A percentile compares a stretch with the other conserved stretches of the same genome.
Evolutionary conservation across 345 rosid species (phyloP).

Genomic region (Camelina hispida): DNA sequence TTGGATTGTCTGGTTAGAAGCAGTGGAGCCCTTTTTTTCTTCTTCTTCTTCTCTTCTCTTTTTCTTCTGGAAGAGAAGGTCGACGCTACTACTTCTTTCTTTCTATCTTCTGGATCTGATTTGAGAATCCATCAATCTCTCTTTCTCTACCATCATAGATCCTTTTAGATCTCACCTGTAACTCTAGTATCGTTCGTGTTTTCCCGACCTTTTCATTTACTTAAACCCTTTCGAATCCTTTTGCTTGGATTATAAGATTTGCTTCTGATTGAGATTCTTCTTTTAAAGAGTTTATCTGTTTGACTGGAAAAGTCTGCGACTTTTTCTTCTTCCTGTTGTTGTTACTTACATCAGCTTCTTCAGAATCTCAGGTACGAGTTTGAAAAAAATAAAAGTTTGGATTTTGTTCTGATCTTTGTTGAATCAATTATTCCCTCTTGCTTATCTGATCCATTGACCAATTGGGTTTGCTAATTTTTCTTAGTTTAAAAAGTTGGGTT

Average conservation of each 20-base stretch:
- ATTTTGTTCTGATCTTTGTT: slow-evolving; percentile 5
- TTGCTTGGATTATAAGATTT: slow-evolving; percentile 11
- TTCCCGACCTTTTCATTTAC: not conserved
- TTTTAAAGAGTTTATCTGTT: not conserved
- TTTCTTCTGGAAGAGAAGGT: slow-evolving; percentile 30
- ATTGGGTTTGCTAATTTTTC: slow-evolving; percentile 10
- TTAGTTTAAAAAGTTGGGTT: not conserved
- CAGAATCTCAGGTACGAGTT: slow-evolving; percentile 38
- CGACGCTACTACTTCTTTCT: slow-evolving; percentile 26
- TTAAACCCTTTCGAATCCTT: slow-evolving; percentile 27
- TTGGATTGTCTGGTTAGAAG: slow-evolving; percentile 47
- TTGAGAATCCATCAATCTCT: slow-evolving; percentile 15
- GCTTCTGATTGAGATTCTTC: not conserved
- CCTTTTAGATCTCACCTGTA: slow-evolving; percentile 23
- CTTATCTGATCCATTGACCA: slow-evolving; percentile 11
- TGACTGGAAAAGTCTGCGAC: slow-evolving; percentile 31
- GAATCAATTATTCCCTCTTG: not conserved
- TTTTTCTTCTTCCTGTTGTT: slow-evolving; percentile 5
- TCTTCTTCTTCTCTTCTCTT: not conserved
- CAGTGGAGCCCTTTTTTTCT: slow-evolving; percentile 45
- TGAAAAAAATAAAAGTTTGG: slow-evolving; percentile 25
- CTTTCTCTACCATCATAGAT: not conserved
- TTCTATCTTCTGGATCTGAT: slow-evolving; percentile 35
- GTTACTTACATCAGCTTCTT: slow-evolving; percentile 21
- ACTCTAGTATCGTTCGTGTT: too few species aligned